phyloP scores from a whole-genome alignment of 2,329 filamentous ascomycete species.

The Pestalotiopsis sp. region DNA sequence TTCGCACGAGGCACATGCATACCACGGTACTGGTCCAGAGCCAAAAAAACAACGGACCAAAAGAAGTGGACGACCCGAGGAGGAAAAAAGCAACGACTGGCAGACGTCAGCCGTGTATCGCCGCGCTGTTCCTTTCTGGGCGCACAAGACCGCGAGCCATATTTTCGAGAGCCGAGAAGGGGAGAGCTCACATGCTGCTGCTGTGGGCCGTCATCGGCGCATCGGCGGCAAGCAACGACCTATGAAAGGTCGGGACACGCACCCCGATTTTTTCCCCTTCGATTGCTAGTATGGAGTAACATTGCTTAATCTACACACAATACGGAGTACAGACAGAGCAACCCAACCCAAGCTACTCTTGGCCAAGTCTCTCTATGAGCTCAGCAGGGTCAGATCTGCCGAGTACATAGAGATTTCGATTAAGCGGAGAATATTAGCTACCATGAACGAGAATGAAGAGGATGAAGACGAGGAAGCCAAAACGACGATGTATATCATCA shows the following conservation, averaged over 20 bases:
- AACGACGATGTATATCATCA: neutral
- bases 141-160: neutral
- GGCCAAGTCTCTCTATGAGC: neutral
- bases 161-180: neutral
- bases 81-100: neutral
- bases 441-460: neutral
- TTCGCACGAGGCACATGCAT: conserved; percentile 3
- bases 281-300: conserved; percentile 19
- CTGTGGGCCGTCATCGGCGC: conserved; percentile 18
- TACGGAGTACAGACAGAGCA: too few relatives aligned
- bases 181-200: neutral
- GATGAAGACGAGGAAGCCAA: neutral
- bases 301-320: neutral
- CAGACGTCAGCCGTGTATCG: conserved; percentile 4
- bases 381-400: neutral
- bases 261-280: conserved; percentile 21
- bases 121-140: neutral
- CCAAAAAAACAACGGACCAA: neutral
- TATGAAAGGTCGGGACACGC: conserved; percentile 37
- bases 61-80: neutral
- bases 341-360: neutral
- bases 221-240: conserved; percentile 39
- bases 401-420: neutral
- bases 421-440: neutral
- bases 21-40: neutral